These are phyloP conservation scores for Dioscorea zingiberensis DNA, from an alignment of 106 monocot species.

Conservation along the genomic window DNA sequence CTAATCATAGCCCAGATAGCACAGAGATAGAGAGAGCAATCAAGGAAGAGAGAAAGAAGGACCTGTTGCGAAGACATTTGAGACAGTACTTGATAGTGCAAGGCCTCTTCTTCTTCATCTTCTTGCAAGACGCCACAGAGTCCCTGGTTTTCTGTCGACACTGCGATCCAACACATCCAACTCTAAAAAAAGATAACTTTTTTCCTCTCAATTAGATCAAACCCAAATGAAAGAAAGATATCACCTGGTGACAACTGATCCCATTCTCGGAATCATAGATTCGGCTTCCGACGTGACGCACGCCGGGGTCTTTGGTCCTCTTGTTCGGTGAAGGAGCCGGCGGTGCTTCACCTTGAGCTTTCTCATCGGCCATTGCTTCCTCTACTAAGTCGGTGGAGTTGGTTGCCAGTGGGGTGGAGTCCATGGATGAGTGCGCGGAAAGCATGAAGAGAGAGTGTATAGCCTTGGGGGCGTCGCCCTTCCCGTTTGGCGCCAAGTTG, in stretches of 20 bases:
- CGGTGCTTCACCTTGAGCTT: neutral
- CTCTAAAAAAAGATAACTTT: neutral
- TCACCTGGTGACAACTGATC: slow-evolving; percentile 78
- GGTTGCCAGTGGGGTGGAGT: neutral
- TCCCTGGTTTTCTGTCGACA: slow-evolving; percentile 71
- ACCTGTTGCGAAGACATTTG: slow-evolving; percentile 72
- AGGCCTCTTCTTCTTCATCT: slow-evolving; percentile 18
- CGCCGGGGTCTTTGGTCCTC: slow-evolving; percentile 25
- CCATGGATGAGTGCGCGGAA: neutral
- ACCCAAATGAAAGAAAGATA: neutral
- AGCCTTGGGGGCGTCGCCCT: no score
- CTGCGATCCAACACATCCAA: slow-evolving; percentile 16
- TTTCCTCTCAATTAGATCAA: neutral
- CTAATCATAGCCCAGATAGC: neutral
- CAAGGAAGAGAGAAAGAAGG: neutral
- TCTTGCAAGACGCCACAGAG: slow-evolving; percentile 37
- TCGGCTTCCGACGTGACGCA: slow-evolving; percentile 31
- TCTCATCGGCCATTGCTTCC: neutral
- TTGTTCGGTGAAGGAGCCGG: slow-evolving; percentile 2
- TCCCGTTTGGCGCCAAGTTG: no score
- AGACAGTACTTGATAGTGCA: slow-evolving; percentile 53
- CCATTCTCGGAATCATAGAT: slow-evolving; percentile 57
- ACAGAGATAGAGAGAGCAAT: neutral
- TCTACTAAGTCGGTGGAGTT: neutral
- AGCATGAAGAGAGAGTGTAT: no score